Evolutionary conservation across 441 rosid species (phyloP), one percentile per base, ranked within the genome.

Genomic region (Jatropha multifida): DNA sequence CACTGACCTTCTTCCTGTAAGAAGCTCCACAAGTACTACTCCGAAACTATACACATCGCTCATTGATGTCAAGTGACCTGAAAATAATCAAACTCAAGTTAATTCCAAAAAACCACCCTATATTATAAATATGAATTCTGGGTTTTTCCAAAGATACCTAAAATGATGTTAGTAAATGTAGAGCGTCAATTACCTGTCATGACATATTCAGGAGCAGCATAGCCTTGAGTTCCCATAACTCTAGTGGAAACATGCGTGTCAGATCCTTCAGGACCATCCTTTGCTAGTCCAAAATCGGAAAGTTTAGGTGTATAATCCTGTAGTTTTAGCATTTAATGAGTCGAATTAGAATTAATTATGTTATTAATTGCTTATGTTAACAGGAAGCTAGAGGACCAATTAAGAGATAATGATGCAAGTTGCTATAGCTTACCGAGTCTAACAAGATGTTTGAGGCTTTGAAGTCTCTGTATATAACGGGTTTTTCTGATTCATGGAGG

Each of bases 41-140:
- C 98, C 98, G 18, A 90, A 94, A 78, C 98, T 89, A 44, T 88
- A 94, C 51, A 92, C 98, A 10, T 94, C 98, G 55, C 96, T 94
- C 94, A 79, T 89, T 49, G 89, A 77, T 2, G 98, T 94, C 68
- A 94, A 78, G 69, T 92, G 98, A 69, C 98, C 98, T 93, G 90
- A 75, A 65, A 71, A 41, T 15, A 49, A 76, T 68, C 32, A 41
- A 20, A 6, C 3, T 55, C 60, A 32, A 32, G 32, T 32, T 32
- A 32, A 32, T 32, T 32, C 32, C 32, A 32, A 32, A 32, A 32
- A 32, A 32, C 32, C 32, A 32, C 32, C 32, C 32, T 32, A 32
- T 32, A 32, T 32, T 32, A 32, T 32, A 32, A 32, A 32, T 32
- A 32, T 32, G 32, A 32, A 32, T 32, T 32, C 32, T 2, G 32